Evolutionary conservation across 768 basidiomycete genomes (phyloP).

Genomic region (Mycena rebaudengoi): DNA sequence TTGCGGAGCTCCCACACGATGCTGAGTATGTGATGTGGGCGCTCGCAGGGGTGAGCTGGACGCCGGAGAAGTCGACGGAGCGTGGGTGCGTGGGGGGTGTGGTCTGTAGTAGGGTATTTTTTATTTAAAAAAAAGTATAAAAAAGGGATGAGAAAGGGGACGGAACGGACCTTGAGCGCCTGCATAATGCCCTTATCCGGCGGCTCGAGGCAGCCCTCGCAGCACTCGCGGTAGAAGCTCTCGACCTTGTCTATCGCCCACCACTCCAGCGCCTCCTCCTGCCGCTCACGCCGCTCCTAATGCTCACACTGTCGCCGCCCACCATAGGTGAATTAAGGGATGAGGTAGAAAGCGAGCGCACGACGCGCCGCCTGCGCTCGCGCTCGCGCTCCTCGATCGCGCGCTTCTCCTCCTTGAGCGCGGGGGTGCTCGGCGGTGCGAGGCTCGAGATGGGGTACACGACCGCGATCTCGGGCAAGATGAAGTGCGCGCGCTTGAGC

Average conservation of each 20-base stretch:
- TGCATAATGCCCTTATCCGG: constrained; percentile 71
- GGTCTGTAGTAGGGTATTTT: constrained; percentile 43
- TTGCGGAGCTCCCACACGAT: constrained; percentile 95
- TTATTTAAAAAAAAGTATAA: not conserved
- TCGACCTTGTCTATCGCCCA: constrained; percentile 90
- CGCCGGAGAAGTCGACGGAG: constrained; percentile 81
- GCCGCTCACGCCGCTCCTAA: not conserved
- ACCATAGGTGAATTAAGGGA: too few relatives aligned
- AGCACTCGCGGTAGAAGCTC: constrained; percentile 88
- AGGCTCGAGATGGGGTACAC: constrained; percentile 90
- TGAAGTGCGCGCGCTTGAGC: constrained; percentile 90
- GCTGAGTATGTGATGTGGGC: constrained; percentile 86
- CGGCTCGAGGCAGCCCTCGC: constrained; percentile 76
- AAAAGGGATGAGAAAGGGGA: not conserved
- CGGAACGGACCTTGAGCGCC: constrained; percentile 77
- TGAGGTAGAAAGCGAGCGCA: too few relatives aligned
- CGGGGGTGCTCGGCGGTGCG: constrained; percentile 84
- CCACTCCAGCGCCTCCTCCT: constrained; percentile 67
- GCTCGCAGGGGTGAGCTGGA: constrained; percentile 72
- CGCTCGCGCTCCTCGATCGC: constrained; percentile 81
- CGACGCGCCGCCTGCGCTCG: constrained; percentile 71
- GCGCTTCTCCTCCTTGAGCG: constrained; percentile 82
- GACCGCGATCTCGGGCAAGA: constrained; percentile 84
- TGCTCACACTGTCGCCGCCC: constrained; percentile 43
- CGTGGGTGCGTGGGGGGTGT: constrained; percentile 67